phyloP scores from a whole-genome alignment of 2,329 filamentous ascomycete genomes.

The Bipolaris gigantea region DNA sequence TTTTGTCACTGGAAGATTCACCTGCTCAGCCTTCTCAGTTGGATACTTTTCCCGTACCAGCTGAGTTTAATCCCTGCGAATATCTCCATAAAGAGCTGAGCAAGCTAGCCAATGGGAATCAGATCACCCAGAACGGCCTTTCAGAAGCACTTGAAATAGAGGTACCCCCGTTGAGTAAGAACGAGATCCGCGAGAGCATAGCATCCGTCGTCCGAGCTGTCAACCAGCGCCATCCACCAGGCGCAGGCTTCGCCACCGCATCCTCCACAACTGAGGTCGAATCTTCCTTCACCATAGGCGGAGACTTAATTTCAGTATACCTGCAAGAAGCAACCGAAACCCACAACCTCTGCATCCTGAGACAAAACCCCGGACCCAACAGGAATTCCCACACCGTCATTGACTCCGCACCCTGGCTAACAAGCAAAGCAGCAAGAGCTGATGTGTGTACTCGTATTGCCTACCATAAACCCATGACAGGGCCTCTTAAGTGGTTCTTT shows the following conservation, averaged over 20 bases:
- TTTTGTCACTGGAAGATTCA: background rate
- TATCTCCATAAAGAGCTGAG: background rate
- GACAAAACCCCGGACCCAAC: background rate
- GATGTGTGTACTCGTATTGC: background rate
- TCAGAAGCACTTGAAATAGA: background rate
- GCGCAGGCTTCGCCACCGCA: background rate
- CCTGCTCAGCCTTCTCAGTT: background rate
- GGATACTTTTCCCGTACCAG: background rate
- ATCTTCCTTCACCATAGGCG: background rate
- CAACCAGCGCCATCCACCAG: background rate
- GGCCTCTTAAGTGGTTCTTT: background rate
- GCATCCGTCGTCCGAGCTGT: background rate
- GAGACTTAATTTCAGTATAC: background rate
- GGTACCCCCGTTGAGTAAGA: background rate
- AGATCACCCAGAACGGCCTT: background rate
- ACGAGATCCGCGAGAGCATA: background rate
- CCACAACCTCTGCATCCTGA: background rate
- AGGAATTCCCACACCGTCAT: background rate
- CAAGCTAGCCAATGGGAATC: background rate
- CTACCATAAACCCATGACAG: background rate
- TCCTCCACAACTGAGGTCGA: background rate
- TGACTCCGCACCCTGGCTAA: background rate
- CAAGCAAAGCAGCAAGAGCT: background rate
- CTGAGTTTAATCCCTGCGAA: background rate
- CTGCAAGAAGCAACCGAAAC: background rate